Percentiles rank a stretch among this genome's conserved stretches.
phyloP scores from a whole-genome alignment of 352 stramenopile genomes.

The Pythium phragmiticola region DNA sequence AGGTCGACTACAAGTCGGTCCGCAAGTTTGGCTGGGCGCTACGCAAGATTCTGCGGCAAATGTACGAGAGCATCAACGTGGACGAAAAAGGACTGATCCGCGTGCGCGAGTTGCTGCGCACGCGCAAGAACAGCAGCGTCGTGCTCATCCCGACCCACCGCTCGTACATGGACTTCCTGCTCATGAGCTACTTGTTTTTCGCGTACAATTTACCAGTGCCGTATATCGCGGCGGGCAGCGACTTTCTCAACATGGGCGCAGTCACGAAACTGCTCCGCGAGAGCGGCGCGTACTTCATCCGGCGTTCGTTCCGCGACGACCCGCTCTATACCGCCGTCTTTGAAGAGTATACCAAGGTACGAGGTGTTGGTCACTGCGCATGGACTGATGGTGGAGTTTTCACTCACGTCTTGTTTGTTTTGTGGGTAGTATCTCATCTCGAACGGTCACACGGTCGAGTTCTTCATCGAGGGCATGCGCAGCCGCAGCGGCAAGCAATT shows the following conservation, averaged over 20 bases:
- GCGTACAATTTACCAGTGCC: constrained; percentile 86
- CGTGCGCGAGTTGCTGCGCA: constrained; percentile 62
- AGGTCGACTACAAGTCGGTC: constrained; percentile 74
- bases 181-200: constrained; percentile 88
- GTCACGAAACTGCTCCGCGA: constrained; percentile 65
- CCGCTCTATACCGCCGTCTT: constrained; percentile 76
- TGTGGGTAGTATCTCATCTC: constrained; percentile 57
- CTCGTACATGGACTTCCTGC: constrained; percentile 84
- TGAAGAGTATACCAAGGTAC: constrained; percentile 70
- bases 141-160: constrained; percentile 86
- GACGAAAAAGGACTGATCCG: constrained; percentile 72
- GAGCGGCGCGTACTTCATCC: constrained; percentile 80
- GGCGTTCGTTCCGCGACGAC: constrained; percentile 71
- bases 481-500: constrained; percentile 84
- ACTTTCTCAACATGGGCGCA: constrained; percentile 76
- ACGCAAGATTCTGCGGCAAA: constrained; percentile 77
- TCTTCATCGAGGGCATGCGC: constrained; percentile 84
- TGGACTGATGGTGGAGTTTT: no score
- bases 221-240: constrained; percentile 76
- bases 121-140: constrained; percentile 45
- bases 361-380: background rate
- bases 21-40: constrained; percentile 79
- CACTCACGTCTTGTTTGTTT: constrained; percentile 2
- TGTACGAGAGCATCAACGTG: constrained; percentile 89
- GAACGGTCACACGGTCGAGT: constrained; percentile 79